These are phyloP conservation scores for Globisporangium cederbergense DNA, from an alignment of 352 stramenopile species.

Conservation along the genomic window DNA sequence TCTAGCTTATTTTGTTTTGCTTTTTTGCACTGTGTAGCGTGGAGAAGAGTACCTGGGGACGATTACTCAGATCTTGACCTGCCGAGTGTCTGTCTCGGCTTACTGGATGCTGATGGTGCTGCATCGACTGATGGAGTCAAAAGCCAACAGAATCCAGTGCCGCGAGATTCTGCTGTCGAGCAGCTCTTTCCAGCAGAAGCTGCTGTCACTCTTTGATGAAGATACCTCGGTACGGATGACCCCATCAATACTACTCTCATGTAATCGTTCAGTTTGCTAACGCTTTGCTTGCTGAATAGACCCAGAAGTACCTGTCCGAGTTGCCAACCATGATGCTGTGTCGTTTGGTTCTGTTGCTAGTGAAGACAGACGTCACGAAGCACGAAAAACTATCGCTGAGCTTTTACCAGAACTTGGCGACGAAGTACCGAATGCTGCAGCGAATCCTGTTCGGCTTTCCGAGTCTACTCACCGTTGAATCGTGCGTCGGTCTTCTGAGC, in stretches of 20 bases:
- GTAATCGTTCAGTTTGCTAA: constrained; percentile 8
- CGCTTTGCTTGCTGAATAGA: constrained; percentile 25
- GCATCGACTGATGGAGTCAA: constrained; percentile 60
- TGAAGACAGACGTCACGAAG: constrained; percentile 64
- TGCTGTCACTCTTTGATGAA: constrained; percentile 72
- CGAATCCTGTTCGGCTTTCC: constrained; percentile 79
- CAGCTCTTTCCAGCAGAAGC: constrained; percentile 48
- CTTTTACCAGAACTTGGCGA: constrained; percentile 68
- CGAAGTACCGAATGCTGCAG: constrained; percentile 73
- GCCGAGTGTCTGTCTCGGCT: constrained; percentile 43
- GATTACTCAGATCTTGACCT: constrained; percentile 61
- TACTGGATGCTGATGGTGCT: constrained; percentile 82
- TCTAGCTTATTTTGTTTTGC: constrained; percentile 6
- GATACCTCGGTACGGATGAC: constrained; percentile 43
- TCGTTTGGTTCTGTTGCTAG: constrained; percentile 61
- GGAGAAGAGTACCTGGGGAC: constrained; percentile 68
- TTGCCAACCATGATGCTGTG: constrained; percentile 77
- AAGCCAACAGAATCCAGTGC: constrained; percentile 47
- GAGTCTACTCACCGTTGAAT: constrained; percentile 62
- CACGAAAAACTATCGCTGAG: constrained; percentile 57
- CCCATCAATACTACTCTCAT: too few species aligned
- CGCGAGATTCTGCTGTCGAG: constrained; percentile 66
- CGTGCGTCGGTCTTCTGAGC: constrained; percentile 67
- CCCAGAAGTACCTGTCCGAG: constrained; percentile 56
- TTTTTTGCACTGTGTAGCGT: constrained; percentile 31